A percentile compares a stretch with the other conserved stretches of the same genome.
phyloP scores from a whole-genome alignment of 108 stramenopile species.

The Fistulifera pelliculosa region DNA sequence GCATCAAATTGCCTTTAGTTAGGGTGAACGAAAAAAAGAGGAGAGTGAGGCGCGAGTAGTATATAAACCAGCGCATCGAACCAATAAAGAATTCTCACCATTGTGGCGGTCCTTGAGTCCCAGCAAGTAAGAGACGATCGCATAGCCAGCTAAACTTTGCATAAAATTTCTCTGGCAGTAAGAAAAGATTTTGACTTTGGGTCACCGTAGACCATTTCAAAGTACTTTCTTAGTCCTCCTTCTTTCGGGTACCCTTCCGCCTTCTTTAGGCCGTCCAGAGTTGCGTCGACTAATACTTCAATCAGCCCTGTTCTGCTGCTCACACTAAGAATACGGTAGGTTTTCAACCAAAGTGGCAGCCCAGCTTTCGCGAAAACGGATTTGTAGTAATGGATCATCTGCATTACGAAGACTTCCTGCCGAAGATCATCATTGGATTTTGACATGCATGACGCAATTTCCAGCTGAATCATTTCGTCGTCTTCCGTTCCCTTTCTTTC shows the following conservation, averaged over 20 bases:
- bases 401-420: conserved; percentile 95
- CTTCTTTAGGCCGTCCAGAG: conserved; percentile 94
- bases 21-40: no score
- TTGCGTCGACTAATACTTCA: conserved; percentile 86
- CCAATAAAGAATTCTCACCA: no score
- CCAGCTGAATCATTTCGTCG: conserved; percentile 24
- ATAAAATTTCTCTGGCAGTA: conserved; percentile 88
- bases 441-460: conserved; percentile 75
- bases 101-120: conserved; percentile 99
- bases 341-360: conserved; percentile 87
- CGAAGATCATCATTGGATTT: conserved; percentile 98
- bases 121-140: conserved; percentile 87
- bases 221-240: conserved; percentile 80
- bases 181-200: conserved; percentile 69
- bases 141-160: conserved; percentile 85
- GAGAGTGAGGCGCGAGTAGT: no score
- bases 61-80: no score
- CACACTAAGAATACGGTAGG: conserved; percentile 94
- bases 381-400: conserved; percentile 96
- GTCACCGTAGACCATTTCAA: conserved; percentile 82
- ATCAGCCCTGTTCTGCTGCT: conserved; percentile 88
- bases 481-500: conserved; percentile 26
- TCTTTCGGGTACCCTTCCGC: conserved; percentile 74
- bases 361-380: conserved; percentile 83
- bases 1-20: conserved; percentile 99